Conservation (phyloP, 371 early-diverging fungal genomes). For the Aphelidium insulamus region DNA sequence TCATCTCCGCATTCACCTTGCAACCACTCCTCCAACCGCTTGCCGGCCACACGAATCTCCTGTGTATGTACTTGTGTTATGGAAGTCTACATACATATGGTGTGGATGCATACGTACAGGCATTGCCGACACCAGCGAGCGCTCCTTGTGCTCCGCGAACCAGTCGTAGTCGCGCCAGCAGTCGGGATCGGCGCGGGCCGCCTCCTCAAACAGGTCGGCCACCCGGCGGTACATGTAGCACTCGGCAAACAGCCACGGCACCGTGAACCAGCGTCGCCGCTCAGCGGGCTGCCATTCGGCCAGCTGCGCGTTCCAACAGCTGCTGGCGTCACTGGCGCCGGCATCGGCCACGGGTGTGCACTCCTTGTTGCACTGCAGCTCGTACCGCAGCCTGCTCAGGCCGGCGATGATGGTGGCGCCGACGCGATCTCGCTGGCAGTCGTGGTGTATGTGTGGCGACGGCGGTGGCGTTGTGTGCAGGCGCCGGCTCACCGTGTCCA, state of each 20-base stretch:
- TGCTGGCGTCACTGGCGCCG: background rate
- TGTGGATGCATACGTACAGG: no score
- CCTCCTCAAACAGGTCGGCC: conserved; percentile 24
- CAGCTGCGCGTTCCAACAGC: conserved; percentile 7
- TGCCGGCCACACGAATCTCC: no score
- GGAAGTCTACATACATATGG: no score
- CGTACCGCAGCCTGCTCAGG: conserved; percentile 35
- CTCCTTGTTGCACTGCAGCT: conserved; percentile 35
- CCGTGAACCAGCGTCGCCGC: conserved; percentile 36
- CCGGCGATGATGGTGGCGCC: conserved; percentile 32
- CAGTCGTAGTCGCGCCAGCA: conserved; percentile 48
- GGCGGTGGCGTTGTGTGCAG: conserved; percentile 4
- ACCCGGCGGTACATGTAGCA: conserved; percentile 64
- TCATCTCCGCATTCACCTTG: no score
- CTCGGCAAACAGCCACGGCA: conserved; percentile 58
- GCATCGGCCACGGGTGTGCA: conserved; percentile 18
- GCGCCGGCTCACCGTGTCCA: conserved; percentile 24
- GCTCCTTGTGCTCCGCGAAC: conserved; percentile 46
- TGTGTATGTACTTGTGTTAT: no score
- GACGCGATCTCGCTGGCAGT: conserved; percentile 18
- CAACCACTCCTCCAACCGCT: no score
- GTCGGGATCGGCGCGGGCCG: no score
- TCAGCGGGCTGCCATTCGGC: conserved; percentile 27
- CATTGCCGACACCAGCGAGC: no score
- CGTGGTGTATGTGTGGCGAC: conserved; percentile 4